These are phyloP conservation scores for Arthrobotrys sinensis DNA, from an alignment of 2,329 filamentous ascomycete species.

Conservation along the genomic window DNA sequence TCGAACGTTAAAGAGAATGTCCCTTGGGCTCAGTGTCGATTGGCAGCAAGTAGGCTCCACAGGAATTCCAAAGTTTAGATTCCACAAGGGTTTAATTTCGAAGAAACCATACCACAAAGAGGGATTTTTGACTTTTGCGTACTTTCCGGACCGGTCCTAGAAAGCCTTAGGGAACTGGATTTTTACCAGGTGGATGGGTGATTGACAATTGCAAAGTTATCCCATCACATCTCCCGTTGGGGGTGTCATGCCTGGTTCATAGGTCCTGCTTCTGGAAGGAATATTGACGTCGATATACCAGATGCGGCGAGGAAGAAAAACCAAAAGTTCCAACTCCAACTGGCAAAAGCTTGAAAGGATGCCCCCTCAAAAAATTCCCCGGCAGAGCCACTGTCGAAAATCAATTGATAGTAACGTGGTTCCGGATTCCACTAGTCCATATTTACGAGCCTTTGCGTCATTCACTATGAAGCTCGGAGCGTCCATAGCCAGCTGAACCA, in stretches of 20 bases:
- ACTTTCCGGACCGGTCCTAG: conserved; percentile 55
- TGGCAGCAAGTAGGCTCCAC: conserved; percentile 28
- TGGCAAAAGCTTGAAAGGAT: conserved; percentile 40
- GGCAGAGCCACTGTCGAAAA: conserved; percentile 26
- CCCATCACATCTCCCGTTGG: conserved; percentile 52
- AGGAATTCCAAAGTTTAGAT: conserved; percentile 50
- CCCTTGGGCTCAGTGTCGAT: conserved; percentile 48
- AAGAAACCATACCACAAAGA: conserved; percentile 55
- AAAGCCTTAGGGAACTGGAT: conserved; percentile 11
- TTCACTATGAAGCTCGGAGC: conserved; percentile 5
- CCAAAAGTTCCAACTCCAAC: conserved; percentile 52
- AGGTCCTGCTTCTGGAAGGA: conserved; percentile 57
- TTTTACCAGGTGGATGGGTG: conserved; percentile 46
- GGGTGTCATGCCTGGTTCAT: conserved; percentile 49
- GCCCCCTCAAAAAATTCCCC: conserved; percentile 40
- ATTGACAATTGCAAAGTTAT: conserved; percentile 49
- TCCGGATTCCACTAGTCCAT: conserved; percentile 44
- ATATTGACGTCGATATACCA: conserved; percentile 57
- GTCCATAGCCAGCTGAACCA: conserved; percentile 53
- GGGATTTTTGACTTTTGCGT: conserved; percentile 51
- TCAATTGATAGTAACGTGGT: conserved; percentile 27
- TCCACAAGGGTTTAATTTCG: conserved; percentile 60
- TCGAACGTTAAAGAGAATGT: conserved; percentile 51
- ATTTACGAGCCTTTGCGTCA: conserved; percentile 50
- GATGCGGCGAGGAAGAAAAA: conserved; percentile 47